Base-by-base conservation (phyloP, 2,329 filamentous ascomycete genomes). In the Fusarium sp. region DNA sequence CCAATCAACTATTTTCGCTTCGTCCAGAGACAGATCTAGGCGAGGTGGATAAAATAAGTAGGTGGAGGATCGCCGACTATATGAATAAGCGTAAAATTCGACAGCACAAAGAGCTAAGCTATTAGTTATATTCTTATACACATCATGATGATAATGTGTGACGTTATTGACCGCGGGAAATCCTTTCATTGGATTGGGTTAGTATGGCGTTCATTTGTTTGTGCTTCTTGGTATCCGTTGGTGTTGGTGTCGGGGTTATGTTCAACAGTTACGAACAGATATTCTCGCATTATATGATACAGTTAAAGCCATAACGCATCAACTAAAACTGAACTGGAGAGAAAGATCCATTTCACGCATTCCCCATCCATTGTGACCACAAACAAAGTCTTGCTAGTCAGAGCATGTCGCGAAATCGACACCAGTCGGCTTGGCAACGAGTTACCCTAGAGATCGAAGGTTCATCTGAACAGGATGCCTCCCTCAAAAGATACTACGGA, bases 371-470 rank as follows among this genome's bases (percentile, higher is more conserved):
- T 53, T 15, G 9, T n/a, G 2, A 28, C 28, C 13, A 28, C 3
- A 42, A 18, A 12, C 10, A 37, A 33, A 49, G 28, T 69, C 57
- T 57, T 42, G 32, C 37, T 23, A 9, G 46, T 21, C 28, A 30
- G 43, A 19, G 12, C 23, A 57, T 28, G 28, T 19, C 21, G 7
- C 5, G 60, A 28, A 49, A 25, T 63, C 33, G n/a, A 21, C 30
- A 43, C 32, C n/a, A 25, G 23, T 37, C 49, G n/a, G 21, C 65
- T 58, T 67, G 35, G 46, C 66, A 43, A 50, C 46, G 6, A 52
- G 30, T n/a, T 65, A 65, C 66, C 67, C 65, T 70, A 65, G n/a
- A 72, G 32, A 28, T 44, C 25, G 28, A 38, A n/a, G 6, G n/a
- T 37, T 43, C 16, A 33, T 44, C 50, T 54, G 42, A 40, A 21